A percentile compares a stretch with the other conserved stretches of the same genome.
phyloP scores from a whole-genome alignment of 2,329 filamentous ascomycete species.

The Pseudogymnoascus sp. region DNA sequence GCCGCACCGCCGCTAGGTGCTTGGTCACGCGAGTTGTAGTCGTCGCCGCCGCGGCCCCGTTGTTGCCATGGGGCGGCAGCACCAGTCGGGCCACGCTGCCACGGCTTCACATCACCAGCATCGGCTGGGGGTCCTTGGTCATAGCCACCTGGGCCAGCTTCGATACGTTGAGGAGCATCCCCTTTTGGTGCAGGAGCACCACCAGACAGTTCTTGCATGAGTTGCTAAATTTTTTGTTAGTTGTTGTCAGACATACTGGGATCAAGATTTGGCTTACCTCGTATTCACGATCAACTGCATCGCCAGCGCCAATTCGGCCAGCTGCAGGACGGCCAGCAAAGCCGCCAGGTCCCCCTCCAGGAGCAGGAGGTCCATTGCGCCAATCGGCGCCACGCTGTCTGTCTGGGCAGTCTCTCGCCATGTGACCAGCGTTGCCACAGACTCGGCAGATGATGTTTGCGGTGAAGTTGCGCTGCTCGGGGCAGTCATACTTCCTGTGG shows the following conservation, averaged over 20 bases:
- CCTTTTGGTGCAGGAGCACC: constrained; percentile 51
- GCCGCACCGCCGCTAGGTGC: constrained; percentile 39
- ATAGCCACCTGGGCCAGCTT: constrained; percentile 65
- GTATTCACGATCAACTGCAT: constrained; percentile 88
- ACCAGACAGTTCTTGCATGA: constrained; percentile 94
- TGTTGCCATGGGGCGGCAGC: constrained; percentile 71
- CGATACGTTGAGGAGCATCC: constrained; percentile 69
- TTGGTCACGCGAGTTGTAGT: constrained; percentile 31
- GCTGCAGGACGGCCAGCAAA: constrained; percentile 43
- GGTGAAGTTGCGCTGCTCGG: constrained; percentile 96
- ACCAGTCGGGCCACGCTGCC: constrained; percentile 79
- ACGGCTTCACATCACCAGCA: constrained; percentile 62
- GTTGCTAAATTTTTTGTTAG: constrained; percentile 56
- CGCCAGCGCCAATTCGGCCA: constrained; percentile 63
- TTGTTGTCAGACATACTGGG: neutral
- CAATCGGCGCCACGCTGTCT: constrained; percentile 81
- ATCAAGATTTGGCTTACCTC: constrained; percentile 54
- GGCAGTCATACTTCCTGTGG: constrained; percentile 97
- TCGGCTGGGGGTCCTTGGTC: constrained; percentile 39
- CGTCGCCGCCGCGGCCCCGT: constrained; percentile 34
- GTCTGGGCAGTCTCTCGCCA: constrained; percentile 96
- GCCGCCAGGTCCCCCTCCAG: constrained; percentile 42
- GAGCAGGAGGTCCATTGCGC: constrained; percentile 63
- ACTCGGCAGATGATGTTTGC: constrained; percentile 98
- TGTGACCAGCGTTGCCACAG: constrained; percentile 95